Conservation (phyloP, 2,329 filamentous ascomycete genomes). For the Sclerotinia borealis region DNA sequence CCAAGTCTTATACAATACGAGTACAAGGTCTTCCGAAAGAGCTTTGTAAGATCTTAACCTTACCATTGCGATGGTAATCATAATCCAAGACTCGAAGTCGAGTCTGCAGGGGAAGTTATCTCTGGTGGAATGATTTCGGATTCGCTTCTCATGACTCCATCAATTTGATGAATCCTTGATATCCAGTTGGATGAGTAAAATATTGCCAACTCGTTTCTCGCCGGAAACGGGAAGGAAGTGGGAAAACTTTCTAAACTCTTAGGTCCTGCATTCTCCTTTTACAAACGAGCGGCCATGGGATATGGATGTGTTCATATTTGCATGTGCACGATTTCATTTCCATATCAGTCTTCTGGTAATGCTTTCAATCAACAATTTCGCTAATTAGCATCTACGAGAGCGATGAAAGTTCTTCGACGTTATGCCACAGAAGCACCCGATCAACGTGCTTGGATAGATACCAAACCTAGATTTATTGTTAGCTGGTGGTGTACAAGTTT, state of each 20-base stretch:
- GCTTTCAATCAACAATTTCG: neutral
- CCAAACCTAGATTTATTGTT: conserved; percentile 84
- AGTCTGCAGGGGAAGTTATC: neutral
- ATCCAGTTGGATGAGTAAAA: neutral
- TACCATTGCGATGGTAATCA: neutral
- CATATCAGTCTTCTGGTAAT: neutral
- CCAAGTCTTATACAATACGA: neutral
- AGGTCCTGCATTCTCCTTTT: neutral
- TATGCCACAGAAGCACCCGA: conserved; percentile 23
- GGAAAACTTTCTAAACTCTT: neutral
- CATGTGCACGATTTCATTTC: neutral
- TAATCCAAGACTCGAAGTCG: neutral
- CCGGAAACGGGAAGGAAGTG: neutral
- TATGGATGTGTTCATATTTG: neutral
- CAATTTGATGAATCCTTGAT: neutral
- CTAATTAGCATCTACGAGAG: neutral
- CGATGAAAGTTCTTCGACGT: conserved; percentile 26
- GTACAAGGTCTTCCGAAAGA: neutral
- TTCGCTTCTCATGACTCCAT: neutral
- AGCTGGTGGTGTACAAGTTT: conserved; percentile 92
- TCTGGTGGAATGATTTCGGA: neutral
- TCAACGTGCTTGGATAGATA: conserved; percentile 34
- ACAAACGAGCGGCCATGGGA: neutral
- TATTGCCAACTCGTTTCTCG: neutral
- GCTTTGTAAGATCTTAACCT: neutral